A percentile compares a stretch with the other conserved stretches of the same genome.
phyloP scores from a whole-genome alignment of 371 early-diverging fungal genomes.

The Mucor circinelloides region DNA sequence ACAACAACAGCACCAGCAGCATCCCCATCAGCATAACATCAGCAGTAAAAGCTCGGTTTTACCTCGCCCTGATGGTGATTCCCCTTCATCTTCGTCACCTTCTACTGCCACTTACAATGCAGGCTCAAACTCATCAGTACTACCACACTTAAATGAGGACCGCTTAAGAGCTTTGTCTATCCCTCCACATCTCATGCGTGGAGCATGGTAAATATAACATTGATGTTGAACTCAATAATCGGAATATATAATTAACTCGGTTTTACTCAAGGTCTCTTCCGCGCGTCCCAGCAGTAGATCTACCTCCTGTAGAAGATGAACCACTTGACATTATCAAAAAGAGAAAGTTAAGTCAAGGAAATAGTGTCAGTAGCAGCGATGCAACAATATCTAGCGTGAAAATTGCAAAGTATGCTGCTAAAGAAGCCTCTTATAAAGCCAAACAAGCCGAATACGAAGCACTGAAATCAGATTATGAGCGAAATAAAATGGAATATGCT shows the following conservation, averaged over 20 bases:
- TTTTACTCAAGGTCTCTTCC: constrained; percentile 14
- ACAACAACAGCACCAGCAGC: background rate
- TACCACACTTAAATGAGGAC: constrained; percentile 17
- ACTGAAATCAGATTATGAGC: constrained; percentile 15
- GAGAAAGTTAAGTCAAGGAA: background rate
- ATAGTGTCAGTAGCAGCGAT: background rate
- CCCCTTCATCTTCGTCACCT: constrained; percentile 1
- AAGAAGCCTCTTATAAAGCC: constrained; percentile 22
- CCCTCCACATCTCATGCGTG: background rate
- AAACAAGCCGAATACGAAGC: constrained; percentile 26
- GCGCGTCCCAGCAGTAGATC: constrained; percentile 8
- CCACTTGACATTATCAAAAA: background rate
- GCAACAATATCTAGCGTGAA: background rate
- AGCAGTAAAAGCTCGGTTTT: background rate
- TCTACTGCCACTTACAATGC: background rate
- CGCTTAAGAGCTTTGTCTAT: constrained; percentile 7
- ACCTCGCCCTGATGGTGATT: background rate
- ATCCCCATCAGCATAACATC: background rate
- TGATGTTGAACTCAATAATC: background rate
- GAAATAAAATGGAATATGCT: constrained; percentile 22
- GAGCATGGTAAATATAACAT: constrained; percentile 16
- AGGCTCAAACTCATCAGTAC: background rate
- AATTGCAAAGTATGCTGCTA: constrained; percentile 16
- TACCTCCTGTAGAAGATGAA: constrained; percentile 5
- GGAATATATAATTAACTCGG: background rate